Percentiles rank a stretch among this genome's conserved stretches.
Evolutionary conservation across 176 grass and related monocot species (phyloP).

Genomic region (Avena insularis): DNA sequence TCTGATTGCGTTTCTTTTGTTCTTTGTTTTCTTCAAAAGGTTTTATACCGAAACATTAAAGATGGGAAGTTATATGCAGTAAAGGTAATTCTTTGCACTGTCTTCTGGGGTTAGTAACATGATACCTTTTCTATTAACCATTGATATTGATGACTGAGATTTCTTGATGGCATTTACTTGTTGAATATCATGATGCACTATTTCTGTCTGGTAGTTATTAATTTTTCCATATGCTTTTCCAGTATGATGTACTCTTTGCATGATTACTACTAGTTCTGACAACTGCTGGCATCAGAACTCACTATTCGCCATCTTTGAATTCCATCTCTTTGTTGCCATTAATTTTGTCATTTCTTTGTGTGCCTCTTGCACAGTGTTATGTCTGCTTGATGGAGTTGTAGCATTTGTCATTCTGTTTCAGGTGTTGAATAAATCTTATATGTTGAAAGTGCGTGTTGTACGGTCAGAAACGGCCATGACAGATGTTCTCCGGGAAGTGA

Average conservation of each 20-base stretch:
- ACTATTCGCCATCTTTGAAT: background rate
- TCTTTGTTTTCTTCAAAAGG: conserved; percentile 50
- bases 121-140: conserved; percentile 4
- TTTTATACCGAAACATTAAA: conserved; percentile 69
- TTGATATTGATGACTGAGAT: background rate
- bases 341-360: too few relatives aligned
- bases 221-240: background rate
- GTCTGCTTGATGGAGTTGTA: conserved; percentile 38
- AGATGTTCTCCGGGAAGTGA: conserved; percentile 90
- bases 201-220: background rate
- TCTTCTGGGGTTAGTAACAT: background rate
- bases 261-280: background rate
- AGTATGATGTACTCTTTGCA: background rate
- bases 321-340: too few relatives aligned
- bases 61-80: conserved; percentile 84
- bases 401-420: conserved; percentile 38
- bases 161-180: conserved; percentile 19
- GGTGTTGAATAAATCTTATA: conserved; percentile 79
- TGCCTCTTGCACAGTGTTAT: background rate
- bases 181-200: conserved; percentile 2
- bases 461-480: conserved; percentile 89
- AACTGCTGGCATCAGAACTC: conserved; percentile 20
- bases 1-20: background rate
- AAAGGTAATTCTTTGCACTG: conserved; percentile 59
- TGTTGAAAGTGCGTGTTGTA: conserved; percentile 76